Evolutionary conservation across 495 filamentous ascomycete species (phyloP).

Genomic region (Aspergillus ellipticus): DNA sequence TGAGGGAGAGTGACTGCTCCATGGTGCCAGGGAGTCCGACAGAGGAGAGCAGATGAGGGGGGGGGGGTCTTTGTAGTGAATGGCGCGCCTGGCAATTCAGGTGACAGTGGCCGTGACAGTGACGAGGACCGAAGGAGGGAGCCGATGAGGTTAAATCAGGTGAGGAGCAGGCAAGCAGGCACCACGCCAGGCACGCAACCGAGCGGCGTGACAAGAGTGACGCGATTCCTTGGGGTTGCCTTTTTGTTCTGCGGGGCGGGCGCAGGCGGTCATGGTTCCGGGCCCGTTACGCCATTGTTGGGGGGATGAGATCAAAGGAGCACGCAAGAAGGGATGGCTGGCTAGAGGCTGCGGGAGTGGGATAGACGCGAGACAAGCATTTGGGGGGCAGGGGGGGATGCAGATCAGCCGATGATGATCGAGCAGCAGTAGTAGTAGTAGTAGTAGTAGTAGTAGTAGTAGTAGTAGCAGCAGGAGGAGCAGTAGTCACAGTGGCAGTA

Average conservation of each 20-base stretch:
- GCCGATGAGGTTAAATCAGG: background rate
- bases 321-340: conserved; percentile 3
- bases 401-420: conserved; percentile 1
- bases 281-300: conserved; percentile 22
- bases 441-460: no score
- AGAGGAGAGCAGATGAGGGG: background rate
- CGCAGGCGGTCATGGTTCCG: conserved; percentile 18
- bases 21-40: conserved; percentile 32
- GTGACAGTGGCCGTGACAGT: background rate
- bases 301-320: conserved; percentile 17
- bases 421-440: no score
- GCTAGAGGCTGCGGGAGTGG: background rate
- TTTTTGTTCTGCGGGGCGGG: conserved; percentile 16
- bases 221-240: background rate
- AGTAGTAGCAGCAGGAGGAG: no score
- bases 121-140: background rate
- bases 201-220: background rate
- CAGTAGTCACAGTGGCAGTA: no score
- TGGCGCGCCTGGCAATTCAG: background rate
- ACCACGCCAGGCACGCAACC: background rate
- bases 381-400: conserved; percentile 2
- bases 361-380: conserved; percentile 8
- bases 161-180: background rate
- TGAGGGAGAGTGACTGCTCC: conserved; percentile 47
- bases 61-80: background rate